Percentiles rank a stretch among this genome's conserved stretches.
Evolutionary conservation across 352 stramenopile genomes (phyloP).

Genomic region (Phytophthora ramorum): DNA sequence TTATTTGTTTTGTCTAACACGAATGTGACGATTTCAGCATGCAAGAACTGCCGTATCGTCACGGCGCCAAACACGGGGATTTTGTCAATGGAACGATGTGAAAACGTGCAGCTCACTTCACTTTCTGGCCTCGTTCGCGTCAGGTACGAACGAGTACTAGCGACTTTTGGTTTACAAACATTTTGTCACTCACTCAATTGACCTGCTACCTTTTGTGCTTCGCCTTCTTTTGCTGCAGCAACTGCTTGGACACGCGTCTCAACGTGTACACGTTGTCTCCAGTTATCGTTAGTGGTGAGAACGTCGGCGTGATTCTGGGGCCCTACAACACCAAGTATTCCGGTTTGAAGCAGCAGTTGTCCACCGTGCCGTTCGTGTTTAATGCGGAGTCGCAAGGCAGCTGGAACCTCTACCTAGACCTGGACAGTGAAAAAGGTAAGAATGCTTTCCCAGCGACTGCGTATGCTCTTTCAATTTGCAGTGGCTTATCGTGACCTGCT

Average conservation of each 20-base stretch:
- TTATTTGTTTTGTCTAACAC: conserved; percentile 43
- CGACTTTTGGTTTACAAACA: not conserved
- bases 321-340: conserved; percentile 97
- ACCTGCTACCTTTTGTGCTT: not conserved
- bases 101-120: conserved; percentile 91
- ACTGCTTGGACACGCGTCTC: conserved; percentile 93
- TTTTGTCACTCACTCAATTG: not conserved
- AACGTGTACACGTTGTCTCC: conserved; percentile 93
- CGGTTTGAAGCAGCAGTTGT: conserved; percentile 83
- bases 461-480: not conserved
- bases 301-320: conserved; percentile 94
- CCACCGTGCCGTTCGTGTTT: conserved; percentile 51
- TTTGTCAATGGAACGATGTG: conserved; percentile 94
- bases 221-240: conserved; percentile 55
- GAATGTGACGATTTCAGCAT: conserved; percentile 93
- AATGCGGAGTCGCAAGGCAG: conserved; percentile 54
- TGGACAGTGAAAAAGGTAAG: conserved; percentile 73
- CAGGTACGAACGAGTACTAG: conserved; percentile 47
- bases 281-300: conserved; percentile 95
- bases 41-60: conserved; percentile 96
- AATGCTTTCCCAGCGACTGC: not conserved
- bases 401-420: conserved; percentile 75
- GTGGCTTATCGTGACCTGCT: not conserved
- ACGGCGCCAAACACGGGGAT: conserved; percentile 94
- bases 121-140: conserved; percentile 90